phyloP scores from a whole-genome alignment of 257 asterid species.

The Scutellaria galericulata region DNA sequence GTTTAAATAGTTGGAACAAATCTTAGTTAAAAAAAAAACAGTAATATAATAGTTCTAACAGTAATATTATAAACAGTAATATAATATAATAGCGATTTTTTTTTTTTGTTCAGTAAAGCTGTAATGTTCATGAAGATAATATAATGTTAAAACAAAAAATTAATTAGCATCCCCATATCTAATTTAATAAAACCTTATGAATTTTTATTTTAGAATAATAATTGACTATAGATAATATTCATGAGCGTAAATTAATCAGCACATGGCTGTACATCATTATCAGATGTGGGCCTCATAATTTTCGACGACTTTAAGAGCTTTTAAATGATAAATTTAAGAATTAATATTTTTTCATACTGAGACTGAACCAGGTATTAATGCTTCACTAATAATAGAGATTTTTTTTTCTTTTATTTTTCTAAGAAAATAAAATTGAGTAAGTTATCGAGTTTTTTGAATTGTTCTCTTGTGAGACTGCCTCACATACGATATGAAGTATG shows the following conservation, averaged over 20 bases:
- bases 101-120: background rate
- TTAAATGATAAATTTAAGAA: background rate
- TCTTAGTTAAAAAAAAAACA: background rate
- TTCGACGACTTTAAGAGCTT: background rate
- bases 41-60: too few relatives aligned
- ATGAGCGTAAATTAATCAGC: background rate
- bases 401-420: too few relatives aligned
- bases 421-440: too few relatives aligned
- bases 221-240: background rate
- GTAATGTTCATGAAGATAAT: background rate
- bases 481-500: too few relatives aligned
- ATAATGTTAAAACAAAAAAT: background rate
- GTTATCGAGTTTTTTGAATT: too few relatives aligned
- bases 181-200: background rate
- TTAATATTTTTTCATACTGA: background rate
- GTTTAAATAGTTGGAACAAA: background rate
- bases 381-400: background rate
- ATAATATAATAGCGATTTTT: too few relatives aligned
- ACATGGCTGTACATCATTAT: constrained; percentile 17
- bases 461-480: too few relatives aligned
- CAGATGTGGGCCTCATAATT: background rate
- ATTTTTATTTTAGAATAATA: background rate
- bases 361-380: background rate
- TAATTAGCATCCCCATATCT: background rate
- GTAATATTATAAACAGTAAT: too few relatives aligned